Evolutionary conservation across 768 basidiomycete genomes (phyloP), one percentile per base, ranked within the genome.

Genomic region (Kwoniella sp.): DNA sequence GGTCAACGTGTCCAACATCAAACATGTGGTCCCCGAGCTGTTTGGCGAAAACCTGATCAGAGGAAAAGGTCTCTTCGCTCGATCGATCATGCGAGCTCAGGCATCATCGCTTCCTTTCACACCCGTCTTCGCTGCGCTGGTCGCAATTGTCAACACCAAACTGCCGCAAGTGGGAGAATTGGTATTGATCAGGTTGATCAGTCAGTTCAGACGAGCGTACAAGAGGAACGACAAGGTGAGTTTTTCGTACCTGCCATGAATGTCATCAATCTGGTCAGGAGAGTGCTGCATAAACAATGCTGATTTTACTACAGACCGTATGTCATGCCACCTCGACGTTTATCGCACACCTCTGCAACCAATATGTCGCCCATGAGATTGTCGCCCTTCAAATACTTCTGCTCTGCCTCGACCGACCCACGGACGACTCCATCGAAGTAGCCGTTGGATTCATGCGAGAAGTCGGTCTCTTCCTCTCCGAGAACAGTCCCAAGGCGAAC

Each of bases 51-150:
- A 99, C 80, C 85, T 99, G 29, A 86, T 98, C 65, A 87, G 93
- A 51, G 96, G 96, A 0, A 85, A 91, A 25, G 96, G 96, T 0
- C 83, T 99, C 44, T 96, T 98, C 77, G 85, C 91, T 22, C 83
- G 96, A 68, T 94, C 93, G 68, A 84, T 99, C 68, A 98, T 99
- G 96, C 93, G 97, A 77, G 96, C 96, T 6, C 96, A 99, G 79
- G 86, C 95, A 0, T 86, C 93, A 5, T 98, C 96, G 83, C 88
- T 98, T 71, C 94, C 96, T 0, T 99, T 95, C 77, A 98, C 96
- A 0, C 93, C 96, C 3, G 90, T 99, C 12, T 99, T 98, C 77
- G 92, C 95, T 13, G 90, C 91, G 0, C 84, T 98, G 30, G 91
- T 96, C 53, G 86, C 92, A 0, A 92, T 99, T 78, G 86, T 98